Base-by-base conservation (phyloP, 2,329 filamentous ascomycete genomes). In the Aspergillus intermedius region DNA sequence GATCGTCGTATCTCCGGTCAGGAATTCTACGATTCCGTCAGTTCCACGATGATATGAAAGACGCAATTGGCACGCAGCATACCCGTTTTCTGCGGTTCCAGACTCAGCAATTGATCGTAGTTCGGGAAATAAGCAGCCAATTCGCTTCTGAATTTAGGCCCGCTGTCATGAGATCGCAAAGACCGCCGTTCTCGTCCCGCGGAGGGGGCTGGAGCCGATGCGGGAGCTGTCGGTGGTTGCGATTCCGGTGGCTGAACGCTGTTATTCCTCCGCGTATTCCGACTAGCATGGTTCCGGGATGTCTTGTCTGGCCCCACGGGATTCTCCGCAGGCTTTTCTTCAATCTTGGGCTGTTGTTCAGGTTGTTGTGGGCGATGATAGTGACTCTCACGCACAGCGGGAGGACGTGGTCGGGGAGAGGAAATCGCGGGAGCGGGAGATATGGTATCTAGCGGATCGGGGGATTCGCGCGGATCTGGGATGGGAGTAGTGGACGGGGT, bases 21-120 rank as follows among this genome's bases (percentile, higher is more conserved):
- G 73, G 43, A 87, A 72, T 65, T 93, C 90, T 91, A 30, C 39
- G 39, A 32, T 21, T 15, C 22, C 7, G 30, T 52, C 42, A 45
- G 44, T 45, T 12, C 39, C 28, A 34, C 42, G 40, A 21, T 28
- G 22, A 28, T 34, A n/a, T 6, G 32, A 17, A 10, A 1, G 4
- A 12, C 17, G 32, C 10, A 21, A 15, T 13, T n/a, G 37, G 12
- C 49, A 30, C 5, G n/a, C 23, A 17, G 51, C 61, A 51, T 78
- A 91, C 90, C 85, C 59, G 85, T 77, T 69, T 91, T 85, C 60
- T 86, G 86, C 35, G 84, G 81, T 54, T 88, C 84, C 64, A 94
- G 88, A 53, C 88, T 90, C 71, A 97, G 89, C 57, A 96, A 81
- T 65, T 95, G 88, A 69, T 96, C 91, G 69, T 95, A 97, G 62